Evolutionary conservation across 2,329 filamentous ascomycete species (phyloP).

Genomic region (Neocucurbitaria cava): DNA sequence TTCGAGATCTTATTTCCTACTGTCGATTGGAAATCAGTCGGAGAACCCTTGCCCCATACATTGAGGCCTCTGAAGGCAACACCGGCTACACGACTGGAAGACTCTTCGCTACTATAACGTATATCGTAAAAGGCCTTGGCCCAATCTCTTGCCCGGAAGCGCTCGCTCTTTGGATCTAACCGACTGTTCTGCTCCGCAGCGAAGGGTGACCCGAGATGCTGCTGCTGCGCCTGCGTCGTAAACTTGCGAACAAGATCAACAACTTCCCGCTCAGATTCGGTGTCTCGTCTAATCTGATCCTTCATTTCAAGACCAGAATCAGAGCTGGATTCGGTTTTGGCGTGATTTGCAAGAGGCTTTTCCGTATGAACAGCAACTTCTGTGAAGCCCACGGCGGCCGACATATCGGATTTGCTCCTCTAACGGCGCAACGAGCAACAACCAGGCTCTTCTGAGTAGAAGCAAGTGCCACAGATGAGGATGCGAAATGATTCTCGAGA

Average conservation of each 20-base stretch:
- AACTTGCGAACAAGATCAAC: conserved; percentile 49
- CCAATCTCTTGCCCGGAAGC: conserved; percentile 54
- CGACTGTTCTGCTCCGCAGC: conserved; percentile 45
- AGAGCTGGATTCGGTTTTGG: conserved; percentile 14
- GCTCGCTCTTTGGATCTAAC: conserved; percentile 51
- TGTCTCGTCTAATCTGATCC: conserved; percentile 4
- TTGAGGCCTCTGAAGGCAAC: conserved; percentile 69
- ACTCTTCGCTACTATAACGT: conserved; percentile 53
- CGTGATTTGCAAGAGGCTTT: neutral
- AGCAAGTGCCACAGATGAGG: neutral
- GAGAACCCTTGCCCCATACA: conserved; percentile 70
- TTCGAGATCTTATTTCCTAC: conserved; percentile 67
- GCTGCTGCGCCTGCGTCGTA: conserved; percentile 46
- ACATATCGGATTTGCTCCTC: conserved; percentile 3
- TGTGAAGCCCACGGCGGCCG: neutral
- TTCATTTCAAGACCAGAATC: conserved; percentile 9
- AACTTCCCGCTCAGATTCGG: conserved; percentile 22
- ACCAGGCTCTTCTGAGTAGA: neutral
- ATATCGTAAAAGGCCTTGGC: conserved; percentile 55
- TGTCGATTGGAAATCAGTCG: conserved; percentile 72
- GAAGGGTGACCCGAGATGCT: conserved; percentile 42
- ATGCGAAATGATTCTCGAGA: neutral
- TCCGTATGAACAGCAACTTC: neutral
- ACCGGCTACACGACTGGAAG: conserved; percentile 62
- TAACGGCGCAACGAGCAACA: neutral